A percentile compares a stretch with the other conserved stretches of the same genome.
Evolutionary conservation across 495 filamentous ascomycete species (phyloP).

Genomic region (Tuber microsphaerosporum): DNA sequence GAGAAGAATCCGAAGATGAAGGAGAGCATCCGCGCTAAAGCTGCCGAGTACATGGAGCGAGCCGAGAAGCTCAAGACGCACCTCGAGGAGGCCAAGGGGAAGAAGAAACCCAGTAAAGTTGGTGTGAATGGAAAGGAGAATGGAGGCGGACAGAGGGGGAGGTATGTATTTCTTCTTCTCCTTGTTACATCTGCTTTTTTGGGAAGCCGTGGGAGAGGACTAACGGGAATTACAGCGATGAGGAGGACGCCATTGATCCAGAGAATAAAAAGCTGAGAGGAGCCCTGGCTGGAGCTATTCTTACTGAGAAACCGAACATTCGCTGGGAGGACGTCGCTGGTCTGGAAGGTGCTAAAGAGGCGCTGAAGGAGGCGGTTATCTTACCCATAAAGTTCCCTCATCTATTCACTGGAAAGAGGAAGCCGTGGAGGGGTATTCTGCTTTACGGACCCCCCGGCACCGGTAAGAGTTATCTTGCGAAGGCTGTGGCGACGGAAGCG

Average conservation of each 20-base stretch:
- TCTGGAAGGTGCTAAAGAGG: conserved; percentile 88
- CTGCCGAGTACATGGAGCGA: conserved; percentile 93
- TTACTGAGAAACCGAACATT: conserved; percentile 90
- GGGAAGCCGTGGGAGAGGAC: not conserved
- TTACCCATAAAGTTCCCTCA: conserved; percentile 97
- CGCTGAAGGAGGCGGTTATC: conserved; percentile 93
- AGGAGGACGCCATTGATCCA: conserved; percentile 67
- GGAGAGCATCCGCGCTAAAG: conserved; percentile 90
- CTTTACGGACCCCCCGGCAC: conserved; percentile 95
- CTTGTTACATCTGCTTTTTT: not conserved
- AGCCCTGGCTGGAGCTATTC: conserved; percentile 82
- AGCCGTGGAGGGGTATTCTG: conserved; percentile 97
- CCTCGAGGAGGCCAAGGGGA: conserved; percentile 63
- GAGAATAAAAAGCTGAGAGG: conserved; percentile 90
- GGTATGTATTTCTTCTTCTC: conserved; percentile 46
- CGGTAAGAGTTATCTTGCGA: conserved; percentile 93
- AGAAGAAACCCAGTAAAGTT: conserved; percentile 71
- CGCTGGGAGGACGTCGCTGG: conserved; percentile 99
- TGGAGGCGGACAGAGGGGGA: conserved; percentile 51
- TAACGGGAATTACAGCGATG: conserved; percentile 46
- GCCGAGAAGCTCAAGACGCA: conserved; percentile 95
- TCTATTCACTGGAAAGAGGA: conserved; percentile 89
- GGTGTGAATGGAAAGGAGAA: conserved; percentile 64
- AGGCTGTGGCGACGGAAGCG: conserved; percentile 94
- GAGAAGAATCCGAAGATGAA: conserved; percentile 95